A percentile compares a stretch with the other conserved stretches of the same genome.
phyloP scores from a whole-genome alignment of 2,329 filamentous ascomycete genomes.

The Tolypocladium inflatum region DNA sequence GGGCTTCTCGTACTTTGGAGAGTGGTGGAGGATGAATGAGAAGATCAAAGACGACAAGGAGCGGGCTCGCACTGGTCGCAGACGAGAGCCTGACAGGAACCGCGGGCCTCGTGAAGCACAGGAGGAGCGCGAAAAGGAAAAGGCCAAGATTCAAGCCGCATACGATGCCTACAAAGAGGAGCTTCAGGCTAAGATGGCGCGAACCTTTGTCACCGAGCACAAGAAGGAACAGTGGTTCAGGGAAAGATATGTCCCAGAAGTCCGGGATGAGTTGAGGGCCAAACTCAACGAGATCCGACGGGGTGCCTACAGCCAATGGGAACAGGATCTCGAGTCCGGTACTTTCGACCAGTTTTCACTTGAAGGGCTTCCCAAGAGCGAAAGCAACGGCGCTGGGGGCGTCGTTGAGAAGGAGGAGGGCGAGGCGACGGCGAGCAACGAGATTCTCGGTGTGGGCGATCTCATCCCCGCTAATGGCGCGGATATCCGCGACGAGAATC shows the following conservation, averaged over 20 bases:
- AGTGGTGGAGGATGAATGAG: conserved; percentile 80
- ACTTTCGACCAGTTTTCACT: conserved; percentile 91
- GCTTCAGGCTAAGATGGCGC: conserved; percentile 69
- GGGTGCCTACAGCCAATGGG: conserved; percentile 76
- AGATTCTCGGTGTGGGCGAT: conserved; percentile 87
- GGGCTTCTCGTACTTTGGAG: conserved; percentile 76
- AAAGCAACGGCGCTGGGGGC: conserved; percentile 78
- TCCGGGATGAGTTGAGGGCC: conserved; percentile 63
- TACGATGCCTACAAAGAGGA: conserved; percentile 62
- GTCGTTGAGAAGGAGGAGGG: conserved; percentile 91
- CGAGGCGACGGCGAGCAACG: conserved; percentile 82
- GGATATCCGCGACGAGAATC: conserved; percentile 80
- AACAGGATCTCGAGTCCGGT: conserved; percentile 74
- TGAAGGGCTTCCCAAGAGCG: conserved; percentile 87
- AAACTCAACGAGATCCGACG: conserved; percentile 75
- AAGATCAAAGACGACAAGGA: conserved; percentile 77
- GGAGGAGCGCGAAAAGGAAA: conserved; percentile 71
- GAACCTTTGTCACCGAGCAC: conserved; percentile 82
- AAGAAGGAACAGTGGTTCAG: conserved; percentile 97
- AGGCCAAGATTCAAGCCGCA: conserved; percentile 63
- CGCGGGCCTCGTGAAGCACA: conserved; percentile 56
- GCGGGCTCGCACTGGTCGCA: conserved; percentile 56
- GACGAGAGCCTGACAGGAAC: conserved; percentile 53
- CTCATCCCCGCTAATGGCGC: conserved; percentile 74
- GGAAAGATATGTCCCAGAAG: conserved; percentile 82